These are phyloP conservation scores for Fusarium robinianum DNA, from an alignment of 2,329 filamentous ascomycete species.

Conservation along the genomic window DNA sequence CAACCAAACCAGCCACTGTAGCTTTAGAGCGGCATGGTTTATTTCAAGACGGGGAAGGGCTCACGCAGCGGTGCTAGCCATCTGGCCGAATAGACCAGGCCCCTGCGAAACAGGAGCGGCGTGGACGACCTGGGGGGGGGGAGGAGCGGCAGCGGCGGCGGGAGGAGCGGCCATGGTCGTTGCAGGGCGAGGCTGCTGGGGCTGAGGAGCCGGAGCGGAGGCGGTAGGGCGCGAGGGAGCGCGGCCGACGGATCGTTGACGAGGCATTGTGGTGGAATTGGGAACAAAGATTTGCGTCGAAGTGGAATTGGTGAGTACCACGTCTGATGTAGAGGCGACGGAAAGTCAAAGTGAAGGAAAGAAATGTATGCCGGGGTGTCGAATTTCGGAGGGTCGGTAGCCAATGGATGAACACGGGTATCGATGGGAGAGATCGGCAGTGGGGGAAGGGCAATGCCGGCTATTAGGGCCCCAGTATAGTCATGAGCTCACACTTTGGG, in stretches of 20 bases:
- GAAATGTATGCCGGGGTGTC: slow-evolving; percentile 24
- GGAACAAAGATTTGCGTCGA: slow-evolving; percentile 39
- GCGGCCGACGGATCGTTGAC: slow-evolving; percentile 71
- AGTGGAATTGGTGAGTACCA: too few relatives aligned
- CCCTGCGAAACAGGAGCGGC: slow-evolving; percentile 62
- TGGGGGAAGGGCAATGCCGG: slow-evolving; percentile 18
- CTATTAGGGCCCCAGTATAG: slow-evolving; percentile 37
- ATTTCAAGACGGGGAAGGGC: slow-evolving; percentile 45
- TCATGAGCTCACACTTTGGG: too few relatives aligned
- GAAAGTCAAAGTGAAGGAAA: slow-evolving; percentile 10
- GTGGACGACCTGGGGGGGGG: slow-evolving; percentile 21
- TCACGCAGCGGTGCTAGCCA: slow-evolving; percentile 97
- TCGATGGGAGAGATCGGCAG: slow-evolving; percentile 23
- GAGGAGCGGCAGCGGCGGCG: slow-evolving; percentile 47
- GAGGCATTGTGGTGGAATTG: slow-evolving; percentile 64
- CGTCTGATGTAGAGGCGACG: slow-evolving; percentile 9
- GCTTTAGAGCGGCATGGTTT: background rate
- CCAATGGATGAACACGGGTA: slow-evolving; percentile 40
- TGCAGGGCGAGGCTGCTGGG: slow-evolving; percentile 70
- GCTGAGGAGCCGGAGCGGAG: slow-evolving; percentile 58
- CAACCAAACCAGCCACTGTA: too few relatives aligned
- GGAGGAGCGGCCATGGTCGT: slow-evolving; percentile 67
- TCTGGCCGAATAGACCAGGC: slow-evolving; percentile 90
- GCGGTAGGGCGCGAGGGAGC: slow-evolving; percentile 70
- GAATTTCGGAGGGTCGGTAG: slow-evolving; percentile 28